phyloP scores from a whole-genome alignment of 2,329 filamentous ascomycete genomes.

The Colletotrichum sp. region DNA sequence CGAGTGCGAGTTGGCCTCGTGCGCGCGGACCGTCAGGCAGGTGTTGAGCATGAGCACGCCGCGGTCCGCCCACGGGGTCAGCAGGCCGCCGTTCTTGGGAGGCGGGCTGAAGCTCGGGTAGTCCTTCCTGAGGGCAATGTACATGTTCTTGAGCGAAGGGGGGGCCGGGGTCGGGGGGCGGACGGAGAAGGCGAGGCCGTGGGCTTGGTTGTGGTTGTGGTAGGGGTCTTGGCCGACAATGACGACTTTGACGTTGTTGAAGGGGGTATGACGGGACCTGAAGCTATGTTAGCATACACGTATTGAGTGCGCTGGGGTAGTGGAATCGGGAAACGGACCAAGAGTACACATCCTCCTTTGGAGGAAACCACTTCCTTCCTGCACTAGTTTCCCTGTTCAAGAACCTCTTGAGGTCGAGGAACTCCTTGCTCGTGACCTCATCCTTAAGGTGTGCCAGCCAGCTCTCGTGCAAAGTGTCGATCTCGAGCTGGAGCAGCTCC shows the following conservation, averaged over 20 bases:
- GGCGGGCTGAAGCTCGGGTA: slow-evolving; percentile 82
- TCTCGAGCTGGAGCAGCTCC: slow-evolving; percentile 83
- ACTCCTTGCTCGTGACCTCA: slow-evolving; percentile 78
- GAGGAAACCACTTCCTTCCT: slow-evolving; percentile 85
- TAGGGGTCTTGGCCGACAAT: slow-evolving; percentile 97
- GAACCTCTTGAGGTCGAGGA: slow-evolving; percentile 88
- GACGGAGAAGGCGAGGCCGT: slow-evolving; percentile 95
- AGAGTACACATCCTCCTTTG: slow-evolving; percentile 87
- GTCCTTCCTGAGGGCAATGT: slow-evolving; percentile 84
- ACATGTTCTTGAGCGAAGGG: slow-evolving; percentile 93
- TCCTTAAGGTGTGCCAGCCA: slow-evolving; percentile 92
- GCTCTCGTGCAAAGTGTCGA: slow-evolving; percentile 87
- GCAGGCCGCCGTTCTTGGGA: slow-evolving; percentile 77
- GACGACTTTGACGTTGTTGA: slow-evolving; percentile 87
- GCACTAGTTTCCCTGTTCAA: slow-evolving; percentile 76
- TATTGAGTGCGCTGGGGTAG: not conserved
- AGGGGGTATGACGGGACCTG: slow-evolving; percentile 93
- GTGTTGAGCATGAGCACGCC: slow-evolving; percentile 95
- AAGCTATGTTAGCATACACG: slow-evolving; percentile 21
- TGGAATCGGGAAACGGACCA: slow-evolving; percentile 63
- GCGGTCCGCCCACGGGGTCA: slow-evolving; percentile 92
- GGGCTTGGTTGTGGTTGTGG: slow-evolving; percentile 93
- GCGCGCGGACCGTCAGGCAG: slow-evolving; percentile 89
- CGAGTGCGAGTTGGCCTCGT: slow-evolving; percentile 85
- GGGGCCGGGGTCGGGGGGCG: slow-evolving; percentile 87